Percentiles rank a stretch among this genome's conserved stretches.
phyloP scores from a whole-genome alignment of 2,329 filamentous ascomycete genomes.

The Atkinsonella texensis region DNA sequence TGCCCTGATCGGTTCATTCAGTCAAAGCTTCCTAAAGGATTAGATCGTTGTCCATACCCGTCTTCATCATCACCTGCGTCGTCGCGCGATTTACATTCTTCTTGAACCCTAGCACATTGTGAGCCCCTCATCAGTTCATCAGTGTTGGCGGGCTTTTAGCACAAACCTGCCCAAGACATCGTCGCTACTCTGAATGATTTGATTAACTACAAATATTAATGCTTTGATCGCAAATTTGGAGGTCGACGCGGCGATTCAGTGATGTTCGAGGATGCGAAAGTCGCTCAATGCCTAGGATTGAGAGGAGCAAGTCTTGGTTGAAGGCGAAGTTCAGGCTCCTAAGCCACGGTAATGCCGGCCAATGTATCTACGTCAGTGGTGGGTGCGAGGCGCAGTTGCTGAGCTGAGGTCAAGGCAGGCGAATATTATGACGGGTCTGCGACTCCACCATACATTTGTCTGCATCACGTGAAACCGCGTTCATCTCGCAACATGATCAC shows the following conservation, averaged over 20 bases:
- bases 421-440: not conserved
- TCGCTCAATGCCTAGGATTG: not conserved
- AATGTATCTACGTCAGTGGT: slow-evolving; percentile 13
- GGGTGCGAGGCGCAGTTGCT: slow-evolving; percentile 5
- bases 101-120: slow-evolving; percentile 39
- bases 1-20: slow-evolving; percentile 46
- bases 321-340: slow-evolving; percentile 11
- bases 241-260: not conserved
- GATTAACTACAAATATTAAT: not conserved
- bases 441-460: slow-evolving; percentile 7
- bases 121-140: slow-evolving; percentile 12
- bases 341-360: slow-evolving; percentile 22
- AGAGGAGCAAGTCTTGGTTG: not conserved
- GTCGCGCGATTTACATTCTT: slow-evolving; percentile 98
- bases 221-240: not conserved
- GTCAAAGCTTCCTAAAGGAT: not conserved
- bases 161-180: slow-evolving; percentile 62
- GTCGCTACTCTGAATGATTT: slow-evolving; percentile 15
- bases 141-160: slow-evolving; percentile 15
- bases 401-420: not conserved
- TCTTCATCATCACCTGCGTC: slow-evolving; percentile 99
- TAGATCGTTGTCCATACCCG: slow-evolving; percentile 41
- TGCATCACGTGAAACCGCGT: slow-evolving; percentile 19
- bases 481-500: slow-evolving; percentile 11
- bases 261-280: not conserved